Evolutionary conservation across 768 basidiomycete genomes (phyloP), one percentile per base, ranked within the genome.

Genomic region (Brasilioporus rufonigricans): DNA sequence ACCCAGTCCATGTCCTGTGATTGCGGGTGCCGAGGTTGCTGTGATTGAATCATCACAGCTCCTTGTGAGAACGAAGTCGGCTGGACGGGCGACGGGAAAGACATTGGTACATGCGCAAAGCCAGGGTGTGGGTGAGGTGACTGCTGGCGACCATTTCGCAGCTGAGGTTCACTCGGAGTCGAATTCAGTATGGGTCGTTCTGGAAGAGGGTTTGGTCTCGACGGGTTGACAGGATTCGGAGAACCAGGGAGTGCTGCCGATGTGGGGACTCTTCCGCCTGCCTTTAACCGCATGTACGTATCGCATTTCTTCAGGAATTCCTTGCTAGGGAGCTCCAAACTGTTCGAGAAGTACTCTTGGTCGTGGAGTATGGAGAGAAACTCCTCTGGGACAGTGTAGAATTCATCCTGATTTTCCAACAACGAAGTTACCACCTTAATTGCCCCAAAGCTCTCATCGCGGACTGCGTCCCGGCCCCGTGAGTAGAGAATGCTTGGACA

Each of bases 401-500:
- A 92, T 70, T 93, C 89, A 73, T 99, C 97, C 72, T 98, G 97
- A 62, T 88, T 82, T 73, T 97, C 93, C 55, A 99, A 76, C 41
- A 98, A 74, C 48, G 84, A 81, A 24, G 92, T 92, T 40, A 97
- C 82, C 44, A 93, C 94, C 24, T 81, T 83, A 55, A 98, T 93
- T 14, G 88, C 88, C 41, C 79, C 77, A 66, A 98, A 97, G 60
- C 93, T 97, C 69, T 98, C 95, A 71, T 97, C 96, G 52, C 89
- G 84, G 41, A 89, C 84, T 1, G 92, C 87, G 65, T 98, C 89
- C 50, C 85, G 82, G 19, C 88, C 87, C 53, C 89, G 80, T 38
- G 91, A 88, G 70, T 95, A 97, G 36, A 99, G 83, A 59, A 99
- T 98, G 65, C 93, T 98, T n/a, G 97, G 97, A 65, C 90, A 89